These are phyloP conservation scores for Bacidia rubella DNA, from an alignment of 495 filamentous ascomycete genomes.

Conservation along the genomic window DNA sequence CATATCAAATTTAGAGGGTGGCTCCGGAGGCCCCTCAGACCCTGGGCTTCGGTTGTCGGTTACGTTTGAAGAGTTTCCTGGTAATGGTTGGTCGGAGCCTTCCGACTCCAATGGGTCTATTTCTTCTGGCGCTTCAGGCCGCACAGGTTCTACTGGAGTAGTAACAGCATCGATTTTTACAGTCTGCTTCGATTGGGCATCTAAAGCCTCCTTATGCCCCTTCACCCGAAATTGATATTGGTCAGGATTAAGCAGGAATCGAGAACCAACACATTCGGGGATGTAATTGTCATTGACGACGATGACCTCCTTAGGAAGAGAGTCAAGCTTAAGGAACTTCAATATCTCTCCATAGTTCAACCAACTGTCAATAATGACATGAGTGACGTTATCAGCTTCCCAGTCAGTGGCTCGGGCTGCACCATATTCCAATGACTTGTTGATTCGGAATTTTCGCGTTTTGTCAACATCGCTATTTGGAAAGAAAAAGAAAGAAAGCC, in stretches of 20 bases:
- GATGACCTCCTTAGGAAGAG: slow-evolving; percentile 35
- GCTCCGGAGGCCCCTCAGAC: background rate
- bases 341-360: slow-evolving; percentile 55
- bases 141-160: no score
- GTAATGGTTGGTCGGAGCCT: no score
- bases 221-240: slow-evolving; percentile 47
- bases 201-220: slow-evolving; percentile 20
- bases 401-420: slow-evolving; percentile 49
- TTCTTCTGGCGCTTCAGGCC: no score
- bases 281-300: slow-evolving; percentile 71
- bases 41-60: no score
- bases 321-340: slow-evolving; percentile 37
- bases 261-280: slow-evolving; percentile 59
- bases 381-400: slow-evolving; percentile 38
- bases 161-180: no score
- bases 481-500: slow-evolving; percentile 60
- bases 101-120: no score
- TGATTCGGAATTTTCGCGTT: slow-evolving; percentile 54
- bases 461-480: slow-evolving; percentile 63
- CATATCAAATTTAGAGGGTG: background rate
- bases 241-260: slow-evolving; percentile 40
- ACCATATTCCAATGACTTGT: slow-evolving; percentile 62
- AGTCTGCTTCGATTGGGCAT: background rate
- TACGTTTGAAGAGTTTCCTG: no score
- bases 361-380: slow-evolving; percentile 67